phyloP scores from a whole-genome alignment of 2,329 filamentous ascomycete genomes.

The Colletotrichum truncatum region DNA sequence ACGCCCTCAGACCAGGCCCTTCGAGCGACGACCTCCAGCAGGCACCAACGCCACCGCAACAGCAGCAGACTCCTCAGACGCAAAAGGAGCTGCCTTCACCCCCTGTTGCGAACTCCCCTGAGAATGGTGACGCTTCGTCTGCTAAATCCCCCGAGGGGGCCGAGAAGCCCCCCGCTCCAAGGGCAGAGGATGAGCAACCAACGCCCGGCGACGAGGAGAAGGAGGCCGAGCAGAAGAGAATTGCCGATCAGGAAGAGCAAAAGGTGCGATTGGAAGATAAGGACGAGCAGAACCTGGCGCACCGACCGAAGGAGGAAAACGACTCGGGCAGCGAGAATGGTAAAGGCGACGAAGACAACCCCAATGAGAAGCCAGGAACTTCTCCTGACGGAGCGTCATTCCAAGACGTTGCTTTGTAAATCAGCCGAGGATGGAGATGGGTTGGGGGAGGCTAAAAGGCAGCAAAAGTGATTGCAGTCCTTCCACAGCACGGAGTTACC shows the following conservation, averaged over 20 bases:
- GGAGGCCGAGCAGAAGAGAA: conserved; percentile 47
- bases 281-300: conserved; percentile 61
- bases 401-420: conserved; percentile 69
- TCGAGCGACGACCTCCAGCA: conserved; percentile 41
- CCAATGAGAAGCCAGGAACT: conserved; percentile 49
- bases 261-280: conserved; percentile 66
- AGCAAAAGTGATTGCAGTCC: background rate
- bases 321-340: conserved; percentile 36
- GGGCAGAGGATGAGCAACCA: conserved; percentile 37
- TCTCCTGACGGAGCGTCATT: conserved; percentile 69
- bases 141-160: conserved; percentile 26
- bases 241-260: conserved; percentile 56
- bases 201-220: conserved; percentile 39
- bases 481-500: conserved; percentile 24
- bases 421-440: background rate
- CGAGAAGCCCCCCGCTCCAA: conserved; percentile 27
- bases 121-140: conserved; percentile 35
- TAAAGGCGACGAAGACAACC: conserved; percentile 43
- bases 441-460: background rate
- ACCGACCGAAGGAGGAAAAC: conserved; percentile 49
- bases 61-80: conserved; percentile 28
- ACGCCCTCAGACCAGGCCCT: conserved; percentile 69
- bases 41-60: conserved; percentile 37
- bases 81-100: conserved; percentile 46
- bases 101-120: conserved; percentile 34